Evolutionary conservation across 208 protist species (phyloP), one percentile per base, ranked within the genome.

Genomic region (Wallacemonas sp.): DNA sequence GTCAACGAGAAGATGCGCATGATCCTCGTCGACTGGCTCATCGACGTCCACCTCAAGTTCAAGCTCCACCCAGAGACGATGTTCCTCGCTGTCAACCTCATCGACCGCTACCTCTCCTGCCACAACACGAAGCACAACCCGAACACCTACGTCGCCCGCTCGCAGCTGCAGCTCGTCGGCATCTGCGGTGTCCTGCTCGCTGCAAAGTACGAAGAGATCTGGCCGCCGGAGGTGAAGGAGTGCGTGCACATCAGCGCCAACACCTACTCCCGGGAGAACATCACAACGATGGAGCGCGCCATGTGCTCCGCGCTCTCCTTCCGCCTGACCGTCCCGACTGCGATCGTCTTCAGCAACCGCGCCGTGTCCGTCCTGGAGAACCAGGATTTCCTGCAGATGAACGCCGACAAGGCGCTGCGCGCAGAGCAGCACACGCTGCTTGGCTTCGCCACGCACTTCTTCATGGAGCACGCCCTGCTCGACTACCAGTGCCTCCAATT

Each of bases 11-110:
- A 98, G 73, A 99, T 99, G 98, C 88, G 98, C 39, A 88, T 97
- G 58, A 99, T 99, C 68, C 81, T 99, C 17, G 87, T 99, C 17
- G 98, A 99, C 82, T 99, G 98, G 98, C 92, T 99, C 57, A 88
- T 99, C 47, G 98, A 99, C 56, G 98, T 99, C 12, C 94, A 98
- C 65, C 75, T 98, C 41, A 98, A 99, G 90, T 99, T 99, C 81
- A 98, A 98, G 74, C 87, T 99, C 44, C 76, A 93, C 33, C 78
- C 93, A 12, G 97, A 99, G 78, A 99, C 98, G 1, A 88, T 99
- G 61, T 99, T 92, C 79, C 83, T 99, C 8, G 85, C 98, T 19
- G 95, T 99, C 33, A 97, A 99, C 74, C 83, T 99, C 61, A 87
- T 99, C 62, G 98, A 99, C 68, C 88, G 97, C 61, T 98, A 96